A percentile compares a stretch with the other conserved stretches of the same genome.
Conservation (phyloP, 768 basidiomycete genomes). For the Leccinum variicolor region DNA sequence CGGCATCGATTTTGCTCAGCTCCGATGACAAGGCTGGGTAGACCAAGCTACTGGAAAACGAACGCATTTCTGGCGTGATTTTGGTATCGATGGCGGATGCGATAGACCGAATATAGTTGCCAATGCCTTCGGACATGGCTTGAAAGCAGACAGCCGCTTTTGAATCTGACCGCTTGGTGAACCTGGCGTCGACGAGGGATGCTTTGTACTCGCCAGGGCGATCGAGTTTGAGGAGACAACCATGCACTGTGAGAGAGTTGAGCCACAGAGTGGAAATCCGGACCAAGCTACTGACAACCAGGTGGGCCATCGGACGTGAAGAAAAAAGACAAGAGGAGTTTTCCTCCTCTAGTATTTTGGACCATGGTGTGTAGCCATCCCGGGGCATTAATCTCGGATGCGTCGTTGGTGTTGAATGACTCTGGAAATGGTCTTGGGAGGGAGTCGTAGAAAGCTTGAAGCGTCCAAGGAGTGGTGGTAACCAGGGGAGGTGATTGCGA, state of each 20-base stretch:
- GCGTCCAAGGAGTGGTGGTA: slow-evolving; percentile 30
- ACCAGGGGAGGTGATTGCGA: slow-evolving; percentile 3
- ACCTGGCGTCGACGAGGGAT: slow-evolving; percentile 62
- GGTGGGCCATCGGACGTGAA: slow-evolving; percentile 41
- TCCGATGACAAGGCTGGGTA: slow-evolving; percentile 45
- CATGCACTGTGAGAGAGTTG: slow-evolving; percentile 43
- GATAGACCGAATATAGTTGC: slow-evolving; percentile 50
- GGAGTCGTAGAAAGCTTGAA: slow-evolving; percentile 61
- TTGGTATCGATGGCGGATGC: slow-evolving; percentile 41
- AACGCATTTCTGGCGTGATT: slow-evolving; percentile 43
- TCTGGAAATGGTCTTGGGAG: slow-evolving; percentile 66
- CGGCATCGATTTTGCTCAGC: slow-evolving; percentile 39
- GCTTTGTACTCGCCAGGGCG: slow-evolving; percentile 50
- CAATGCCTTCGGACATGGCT: slow-evolving; percentile 62
- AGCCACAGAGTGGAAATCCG: slow-evolving; percentile 1
- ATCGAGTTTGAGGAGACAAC: slow-evolving; percentile 58
- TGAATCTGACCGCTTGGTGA: slow-evolving; percentile 61
- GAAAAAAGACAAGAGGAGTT: slow-evolving; percentile 40
- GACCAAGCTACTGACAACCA: slow-evolving; percentile 40
- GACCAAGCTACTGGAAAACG: slow-evolving; percentile 43
- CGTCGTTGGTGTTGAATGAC: slow-evolving; percentile 42
- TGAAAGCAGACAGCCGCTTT: slow-evolving; percentile 64
- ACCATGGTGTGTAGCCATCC: slow-evolving; percentile 50
- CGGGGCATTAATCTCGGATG: slow-evolving; percentile 51
- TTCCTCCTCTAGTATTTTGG: slow-evolving; percentile 51